phyloP scores from a whole-genome alignment of 2,329 filamentous ascomycete species.

The Hypoxylon sp. region DNA sequence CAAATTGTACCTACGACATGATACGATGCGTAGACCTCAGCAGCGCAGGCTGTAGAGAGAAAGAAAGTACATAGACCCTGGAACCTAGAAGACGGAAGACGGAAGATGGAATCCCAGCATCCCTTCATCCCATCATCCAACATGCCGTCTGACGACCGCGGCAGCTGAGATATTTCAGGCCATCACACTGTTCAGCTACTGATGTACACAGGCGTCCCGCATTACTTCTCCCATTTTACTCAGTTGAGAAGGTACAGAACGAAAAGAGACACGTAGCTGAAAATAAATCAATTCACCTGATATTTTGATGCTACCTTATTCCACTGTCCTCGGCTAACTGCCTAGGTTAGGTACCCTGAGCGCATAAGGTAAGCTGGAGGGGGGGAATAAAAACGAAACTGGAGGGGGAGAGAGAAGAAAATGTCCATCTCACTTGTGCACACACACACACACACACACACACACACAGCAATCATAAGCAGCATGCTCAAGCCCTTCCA shows the following conservation, averaged over 20 bases:
- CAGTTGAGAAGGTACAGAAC: slow-evolving; percentile 25
- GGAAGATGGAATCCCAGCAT: slow-evolving; percentile 20
- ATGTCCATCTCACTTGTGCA: not conserved
- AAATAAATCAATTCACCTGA: not conserved
- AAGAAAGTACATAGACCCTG: slow-evolving; percentile 3
- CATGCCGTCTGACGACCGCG: slow-evolving; percentile 26
- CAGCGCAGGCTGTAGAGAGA: too few relatives aligned
- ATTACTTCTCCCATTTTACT: slow-evolving; percentile 22
- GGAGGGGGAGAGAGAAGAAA: not conserved
- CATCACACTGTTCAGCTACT: slow-evolving; percentile 15
- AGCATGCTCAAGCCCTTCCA: too few relatives aligned
- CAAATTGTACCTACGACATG: too few relatives aligned
- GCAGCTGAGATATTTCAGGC: slow-evolving; percentile 40
- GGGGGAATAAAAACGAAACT: too few relatives aligned
- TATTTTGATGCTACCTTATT: not conserved
- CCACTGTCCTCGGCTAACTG: not conserved
- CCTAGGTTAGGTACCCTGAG: not conserved
- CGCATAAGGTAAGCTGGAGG: not conserved
- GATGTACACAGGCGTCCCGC: slow-evolving; percentile 27
- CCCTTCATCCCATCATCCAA: slow-evolving; percentile 18
- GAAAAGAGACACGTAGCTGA: not conserved
- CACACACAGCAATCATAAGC: too few relatives aligned
- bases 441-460: too few relatives aligned
- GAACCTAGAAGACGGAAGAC: slow-evolving; percentile 5
- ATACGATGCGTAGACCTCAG: too few relatives aligned